phyloP scores from a whole-genome alignment of 495 filamentous ascomycete genomes.

The Hypoxylon intermedium region DNA sequence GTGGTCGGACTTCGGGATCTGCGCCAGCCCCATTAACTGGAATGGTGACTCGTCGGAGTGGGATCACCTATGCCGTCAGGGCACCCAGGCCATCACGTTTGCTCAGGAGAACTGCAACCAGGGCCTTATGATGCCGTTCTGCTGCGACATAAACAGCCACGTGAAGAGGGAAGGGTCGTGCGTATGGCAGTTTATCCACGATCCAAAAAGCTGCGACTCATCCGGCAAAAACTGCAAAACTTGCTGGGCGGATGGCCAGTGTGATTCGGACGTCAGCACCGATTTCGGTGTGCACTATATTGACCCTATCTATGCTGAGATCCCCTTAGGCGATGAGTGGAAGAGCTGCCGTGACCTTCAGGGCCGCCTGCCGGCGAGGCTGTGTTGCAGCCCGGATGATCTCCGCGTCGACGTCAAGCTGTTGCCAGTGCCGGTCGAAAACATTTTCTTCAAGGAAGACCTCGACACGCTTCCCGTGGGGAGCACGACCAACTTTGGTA shows the following conservation, averaged over 20 bases:
- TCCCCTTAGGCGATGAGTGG: neutral
- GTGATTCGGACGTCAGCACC: neutral
- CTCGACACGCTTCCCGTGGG: constrained; percentile 1
- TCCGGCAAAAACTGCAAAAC: neutral
- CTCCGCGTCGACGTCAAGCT: constrained; percentile 43
- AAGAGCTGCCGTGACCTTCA: neutral
- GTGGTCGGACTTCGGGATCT: neutral
- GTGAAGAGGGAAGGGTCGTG: neutral
- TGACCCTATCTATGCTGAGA: neutral
- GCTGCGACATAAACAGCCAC: neutral
- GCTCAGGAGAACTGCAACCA: neutral
- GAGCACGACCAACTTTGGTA: neutral
- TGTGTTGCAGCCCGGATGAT: neutral
- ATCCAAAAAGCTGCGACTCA: neutral
- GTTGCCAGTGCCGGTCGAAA: constrained; percentile 29
- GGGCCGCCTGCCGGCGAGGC: neutral
- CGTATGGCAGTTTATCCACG: neutral
- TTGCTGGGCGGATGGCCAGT: neutral
- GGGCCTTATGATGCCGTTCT: neutral
- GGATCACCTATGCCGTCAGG: neutral
- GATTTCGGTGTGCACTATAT: neutral
- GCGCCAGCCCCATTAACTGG: neutral
- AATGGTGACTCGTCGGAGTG: neutral
- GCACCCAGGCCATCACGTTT: neutral
- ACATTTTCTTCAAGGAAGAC: constrained; percentile 45